Evolutionary conservation across 495 filamentous ascomycete species (phyloP).

Genomic region (Lophiostoma macrostomum): DNA sequence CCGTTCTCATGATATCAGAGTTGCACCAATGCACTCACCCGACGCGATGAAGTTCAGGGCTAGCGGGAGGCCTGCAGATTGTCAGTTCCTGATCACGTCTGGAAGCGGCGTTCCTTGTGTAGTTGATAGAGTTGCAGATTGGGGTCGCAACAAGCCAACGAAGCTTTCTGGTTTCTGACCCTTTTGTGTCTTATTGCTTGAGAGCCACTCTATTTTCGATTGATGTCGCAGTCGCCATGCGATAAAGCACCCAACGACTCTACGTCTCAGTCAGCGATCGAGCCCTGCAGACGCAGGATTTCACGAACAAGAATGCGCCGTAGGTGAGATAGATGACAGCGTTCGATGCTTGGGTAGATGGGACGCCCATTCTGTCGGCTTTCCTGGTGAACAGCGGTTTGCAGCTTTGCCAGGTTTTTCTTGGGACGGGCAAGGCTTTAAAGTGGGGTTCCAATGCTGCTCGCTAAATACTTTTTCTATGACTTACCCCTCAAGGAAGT

Average conservation of each 20-base stretch:
- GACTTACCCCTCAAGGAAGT: constrained; percentile 18
- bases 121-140: no score
- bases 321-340: constrained; percentile 74
- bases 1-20: constrained; percentile 17
- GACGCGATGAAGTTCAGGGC: constrained; percentile 80
- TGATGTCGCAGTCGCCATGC: constrained; percentile 69
- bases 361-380: constrained; percentile 57
- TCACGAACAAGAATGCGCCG: constrained; percentile 63
- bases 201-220: constrained; percentile 63
- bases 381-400: no score
- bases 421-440: no score
- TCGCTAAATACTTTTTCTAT: constrained; percentile 18
- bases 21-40: constrained; percentile 59
- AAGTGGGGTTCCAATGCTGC: no score
- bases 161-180: constrained; percentile 51
- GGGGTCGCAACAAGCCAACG: not conserved
- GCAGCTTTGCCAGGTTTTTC: no score
- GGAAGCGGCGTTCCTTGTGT: no score
- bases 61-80: constrained; percentile 59
- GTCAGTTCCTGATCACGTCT: not conserved
- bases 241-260: constrained; percentile 59
- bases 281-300: not conserved
- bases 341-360: constrained; percentile 67
- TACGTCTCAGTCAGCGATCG: constrained; percentile 37
- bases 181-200: constrained; percentile 71